phyloP scores from a whole-genome alignment of 495 filamentous ascomycete species.

The Penicillium silybi region DNA sequence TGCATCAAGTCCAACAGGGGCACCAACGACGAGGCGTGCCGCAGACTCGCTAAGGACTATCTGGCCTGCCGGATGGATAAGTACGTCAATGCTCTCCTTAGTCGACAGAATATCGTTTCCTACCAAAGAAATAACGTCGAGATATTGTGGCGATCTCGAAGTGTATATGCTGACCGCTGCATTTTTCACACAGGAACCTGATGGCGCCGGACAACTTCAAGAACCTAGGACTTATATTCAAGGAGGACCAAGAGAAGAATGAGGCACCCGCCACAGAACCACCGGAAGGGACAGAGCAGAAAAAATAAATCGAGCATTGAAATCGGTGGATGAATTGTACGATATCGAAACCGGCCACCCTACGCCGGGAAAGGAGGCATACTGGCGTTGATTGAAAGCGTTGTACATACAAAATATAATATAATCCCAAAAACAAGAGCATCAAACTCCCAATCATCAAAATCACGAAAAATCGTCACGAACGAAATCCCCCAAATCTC shows the following conservation, averaged over 20 bases:
- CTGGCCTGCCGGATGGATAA: slow-evolving; percentile 90
- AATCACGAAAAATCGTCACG: neutral
- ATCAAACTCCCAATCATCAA: neutral
- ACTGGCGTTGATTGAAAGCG: slow-evolving; percentile 15
- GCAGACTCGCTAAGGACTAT: slow-evolving; percentile 81
- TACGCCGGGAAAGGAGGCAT: neutral
- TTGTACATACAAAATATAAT: slow-evolving; percentile 21
- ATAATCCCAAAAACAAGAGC: neutral
- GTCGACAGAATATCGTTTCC: neutral
- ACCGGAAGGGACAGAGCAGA: slow-evolving; percentile 4
- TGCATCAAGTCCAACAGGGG: slow-evolving; percentile 81
- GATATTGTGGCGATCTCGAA: neutral
- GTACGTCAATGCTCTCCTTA: slow-evolving; percentile 47
- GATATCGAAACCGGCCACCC: slow-evolving; percentile 16
- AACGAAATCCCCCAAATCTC: neutral
- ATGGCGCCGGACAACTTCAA: slow-evolving; percentile 94
- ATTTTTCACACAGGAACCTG: slow-evolving; percentile 60
- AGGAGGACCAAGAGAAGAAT: slow-evolving; percentile 28
- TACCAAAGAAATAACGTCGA: neutral
- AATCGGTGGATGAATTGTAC: slow-evolving; percentile 9
- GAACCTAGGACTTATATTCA: slow-evolving; percentile 79
- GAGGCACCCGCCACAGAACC: neutral
- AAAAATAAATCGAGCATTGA: neutral
- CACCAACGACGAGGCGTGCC: slow-evolving; percentile 80
- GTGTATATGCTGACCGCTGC: slow-evolving; percentile 2